Base-by-base conservation (phyloP, 83 land plant species). In the Thuja plicata region DNA sequence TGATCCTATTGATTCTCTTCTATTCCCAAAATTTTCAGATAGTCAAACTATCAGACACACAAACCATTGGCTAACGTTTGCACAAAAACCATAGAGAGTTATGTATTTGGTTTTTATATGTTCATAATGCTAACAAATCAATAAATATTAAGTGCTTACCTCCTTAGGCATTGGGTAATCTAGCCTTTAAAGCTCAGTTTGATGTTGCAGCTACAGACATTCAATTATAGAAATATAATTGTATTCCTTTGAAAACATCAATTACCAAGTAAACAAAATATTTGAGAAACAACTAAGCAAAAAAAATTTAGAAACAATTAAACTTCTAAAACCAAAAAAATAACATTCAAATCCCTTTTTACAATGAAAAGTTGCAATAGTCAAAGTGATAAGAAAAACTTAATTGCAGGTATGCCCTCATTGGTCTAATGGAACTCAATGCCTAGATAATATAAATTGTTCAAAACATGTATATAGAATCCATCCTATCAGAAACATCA, bases 391-490 rank as follows among this genome's bases (percentile, higher is more conserved):
- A 32, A 50, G n/a, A 45, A 37, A 77, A 46, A n/a, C 48, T 32
- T 24, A 52, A 77, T 17, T 50, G 11, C 30, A 50, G n/a, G n/a
- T n/a, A n/a, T n/a, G n/a, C n/a, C n/a, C n/a, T n/a, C n/a, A n/a
- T n/a, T n/a, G n/a, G n/a, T n/a, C n/a, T n/a, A n/a, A n/a, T n/a
- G n/a, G 85, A 97, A 97, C 83, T 95, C 99, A 77, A 97, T 9
- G 99, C 93, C 5, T 98, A 95, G 82, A 97, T 94, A 24, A 96
- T 92, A 92, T 97, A 98, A 92, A 94, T 98, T 96, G 90, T 76
- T 88, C 46, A 48, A 89, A 83, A 82, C 3, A 27, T 8, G 30
- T 27, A 82, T 82, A n/a, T 73, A 2, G 30, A 87, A 52, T 52
- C 62, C 30, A 46, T 43, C 17, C 82, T 43, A 43, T 87, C 35